phyloP scores from a whole-genome alignment of 257 asterid genomes.

The Jaltomata sinuosa region DNA sequence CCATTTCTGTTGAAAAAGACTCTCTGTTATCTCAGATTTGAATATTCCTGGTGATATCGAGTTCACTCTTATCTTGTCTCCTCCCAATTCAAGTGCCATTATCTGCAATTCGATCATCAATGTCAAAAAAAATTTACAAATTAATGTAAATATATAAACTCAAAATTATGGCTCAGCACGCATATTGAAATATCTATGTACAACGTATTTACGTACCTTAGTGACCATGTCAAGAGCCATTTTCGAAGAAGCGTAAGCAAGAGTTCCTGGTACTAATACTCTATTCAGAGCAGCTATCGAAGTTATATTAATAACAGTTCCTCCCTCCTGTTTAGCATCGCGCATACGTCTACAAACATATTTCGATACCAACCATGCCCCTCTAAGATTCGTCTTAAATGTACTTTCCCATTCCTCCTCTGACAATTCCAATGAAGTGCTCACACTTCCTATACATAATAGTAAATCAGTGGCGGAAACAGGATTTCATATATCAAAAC shows the following conservation, averaged over 20 bases:
- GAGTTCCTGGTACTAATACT: constrained; percentile 1
- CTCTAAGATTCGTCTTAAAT: constrained; percentile 18
- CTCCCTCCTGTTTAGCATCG: constrained; percentile 14
- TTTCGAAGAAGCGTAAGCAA: constrained; percentile 21
- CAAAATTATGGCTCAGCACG: too few relatives aligned
- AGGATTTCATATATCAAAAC: too few relatives aligned
- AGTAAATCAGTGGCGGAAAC: too few relatives aligned
- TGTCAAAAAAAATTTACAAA: too few relatives aligned
- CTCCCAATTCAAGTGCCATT: constrained; percentile 33
- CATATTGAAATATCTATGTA: too few relatives aligned
- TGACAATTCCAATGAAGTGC: constrained; percentile 13
- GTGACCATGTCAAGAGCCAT: neutral
- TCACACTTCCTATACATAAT: constrained; percentile 7
- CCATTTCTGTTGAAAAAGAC: constrained; percentile 20
- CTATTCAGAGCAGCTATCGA: constrained; percentile 24
- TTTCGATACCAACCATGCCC: constrained; percentile 26
- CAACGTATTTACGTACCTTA: neutral
- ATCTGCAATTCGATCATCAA: constrained; percentile 7
- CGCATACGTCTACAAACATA: constrained; percentile 19
- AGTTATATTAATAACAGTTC: constrained; percentile 29
- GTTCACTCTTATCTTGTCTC: constrained; percentile 27
- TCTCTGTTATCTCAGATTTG: constrained; percentile 27
- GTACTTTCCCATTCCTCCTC: constrained; percentile 23
- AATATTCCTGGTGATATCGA: constrained; percentile 31
- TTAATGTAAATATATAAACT: too few relatives aligned